These are phyloP conservation scores for Ogataea degrootiae DNA, from an alignment of 805 yeast genomes.

Conservation along the genomic window DNA sequence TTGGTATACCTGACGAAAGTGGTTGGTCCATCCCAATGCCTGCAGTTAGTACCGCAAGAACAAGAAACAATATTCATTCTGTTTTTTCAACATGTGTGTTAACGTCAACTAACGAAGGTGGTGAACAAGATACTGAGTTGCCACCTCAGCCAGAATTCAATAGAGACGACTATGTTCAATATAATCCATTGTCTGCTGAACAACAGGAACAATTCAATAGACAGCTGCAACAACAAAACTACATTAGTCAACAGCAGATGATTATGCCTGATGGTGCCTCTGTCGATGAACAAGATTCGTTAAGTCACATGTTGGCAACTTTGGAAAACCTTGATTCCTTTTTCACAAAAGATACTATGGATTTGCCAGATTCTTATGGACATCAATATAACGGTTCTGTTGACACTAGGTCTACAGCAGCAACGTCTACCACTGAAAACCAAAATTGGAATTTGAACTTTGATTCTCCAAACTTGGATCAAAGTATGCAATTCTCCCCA, in stretches of 20 bases:
- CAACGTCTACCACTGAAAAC: constrained; percentile 26
- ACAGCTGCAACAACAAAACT: constrained; percentile 30
- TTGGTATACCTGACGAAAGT: constrained; percentile 90
- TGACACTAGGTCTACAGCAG: constrained; percentile 53
- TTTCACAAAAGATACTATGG: constrained; percentile 58
- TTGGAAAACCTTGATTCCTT: constrained; percentile 85
- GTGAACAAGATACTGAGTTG: constrained; percentile 31
- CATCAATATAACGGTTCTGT: constrained; percentile 50
- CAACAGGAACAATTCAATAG: constrained; percentile 20
- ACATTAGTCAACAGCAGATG: constrained; percentile 10
- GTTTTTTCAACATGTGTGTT: constrained; percentile 82
- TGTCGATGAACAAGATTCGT: constrained; percentile 58
- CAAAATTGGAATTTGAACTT: constrained; percentile 21
- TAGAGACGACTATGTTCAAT: constrained; percentile 49
- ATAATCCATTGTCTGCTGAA: constrained; percentile 26
- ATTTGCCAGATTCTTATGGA: constrained; percentile 23
- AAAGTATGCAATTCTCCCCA: constrained; percentile 35
- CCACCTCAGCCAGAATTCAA: constrained; percentile 37
- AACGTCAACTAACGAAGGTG: constrained; percentile 35
- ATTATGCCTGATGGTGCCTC: constrained; percentile 41
- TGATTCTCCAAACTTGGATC: constrained; percentile 26
- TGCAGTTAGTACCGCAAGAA: constrained; percentile 78
- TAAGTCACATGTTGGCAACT: constrained; percentile 91
- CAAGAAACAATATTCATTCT: constrained; percentile 91
- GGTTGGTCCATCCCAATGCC: constrained; percentile 99